A percentile compares a stretch with the other conserved stretches of the same genome.
These are phyloP conservation scores for Cyclocybe cylindracea DNA, from an alignment of 768 basidiomycete genomes.

Conservation along the genomic window DNA sequence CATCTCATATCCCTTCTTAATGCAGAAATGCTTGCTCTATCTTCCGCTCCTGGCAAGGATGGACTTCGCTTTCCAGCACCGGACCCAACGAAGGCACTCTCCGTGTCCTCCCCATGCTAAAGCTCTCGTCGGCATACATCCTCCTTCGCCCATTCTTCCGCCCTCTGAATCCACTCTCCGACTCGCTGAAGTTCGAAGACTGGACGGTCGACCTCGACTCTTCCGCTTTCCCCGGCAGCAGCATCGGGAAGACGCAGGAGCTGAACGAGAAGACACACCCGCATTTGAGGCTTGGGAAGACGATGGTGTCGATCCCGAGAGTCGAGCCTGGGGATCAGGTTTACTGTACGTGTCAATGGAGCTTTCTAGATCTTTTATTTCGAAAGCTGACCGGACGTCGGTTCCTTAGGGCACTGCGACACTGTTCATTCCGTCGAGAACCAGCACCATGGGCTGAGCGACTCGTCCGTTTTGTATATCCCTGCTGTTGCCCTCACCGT, in stretches of 20 bases:
- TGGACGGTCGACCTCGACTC: constrained; percentile 58
- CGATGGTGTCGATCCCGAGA: constrained; percentile 58
- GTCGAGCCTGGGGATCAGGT: constrained; percentile 69
- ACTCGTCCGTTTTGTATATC: constrained; percentile 60
- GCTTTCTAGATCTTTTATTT: not conserved
- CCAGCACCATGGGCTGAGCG: constrained; percentile 43
- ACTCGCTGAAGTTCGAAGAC: constrained; percentile 42
- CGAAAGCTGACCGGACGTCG: not conserved
- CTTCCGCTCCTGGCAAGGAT: constrained; percentile 61
- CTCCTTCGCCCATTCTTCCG: constrained; percentile 71
- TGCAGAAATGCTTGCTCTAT: constrained; percentile 52
- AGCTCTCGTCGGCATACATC: constrained; percentile 57
- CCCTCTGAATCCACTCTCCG: constrained; percentile 22
- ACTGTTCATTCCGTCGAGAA: constrained; percentile 56
- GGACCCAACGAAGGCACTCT: constrained; percentile 65
- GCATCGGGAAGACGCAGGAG: constrained; percentile 56
- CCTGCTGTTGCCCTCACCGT: constrained; percentile 53
- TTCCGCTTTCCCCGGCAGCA: constrained; percentile 54
- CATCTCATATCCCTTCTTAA: not conserved
- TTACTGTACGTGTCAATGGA: constrained; percentile 39
- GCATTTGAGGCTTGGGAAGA: constrained; percentile 54
- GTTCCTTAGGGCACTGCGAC: constrained; percentile 51
- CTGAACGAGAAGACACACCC: constrained; percentile 59
- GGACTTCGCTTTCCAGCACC: constrained; percentile 54
- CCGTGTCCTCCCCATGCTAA: constrained; percentile 58